Conservation (phyloP, 2,329 filamentous ascomycete species). For the Daldinia sp. region DNA sequence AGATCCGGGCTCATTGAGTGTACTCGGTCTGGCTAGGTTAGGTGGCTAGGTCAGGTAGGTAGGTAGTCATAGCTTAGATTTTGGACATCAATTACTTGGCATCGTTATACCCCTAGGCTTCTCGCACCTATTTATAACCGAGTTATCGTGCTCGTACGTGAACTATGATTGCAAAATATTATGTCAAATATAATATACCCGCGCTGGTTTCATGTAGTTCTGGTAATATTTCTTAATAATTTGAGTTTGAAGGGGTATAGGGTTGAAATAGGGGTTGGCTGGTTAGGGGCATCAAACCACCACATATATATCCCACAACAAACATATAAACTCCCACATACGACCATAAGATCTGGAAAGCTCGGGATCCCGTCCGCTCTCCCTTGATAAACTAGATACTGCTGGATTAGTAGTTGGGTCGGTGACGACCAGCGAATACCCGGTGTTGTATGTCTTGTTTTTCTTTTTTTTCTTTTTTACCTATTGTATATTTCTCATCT, state of each 20-base stretch:
- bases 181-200: too few species aligned
- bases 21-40: too few species aligned
- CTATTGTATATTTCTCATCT: too few species aligned
- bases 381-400: background rate
- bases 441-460: constrained; percentile 1
- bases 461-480: background rate
- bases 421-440: constrained; percentile 3
- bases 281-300: background rate
- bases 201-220: too few species aligned
- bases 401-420: background rate
- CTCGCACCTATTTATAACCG: too few species aligned
- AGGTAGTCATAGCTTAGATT: too few species aligned
- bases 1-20: too few species aligned
- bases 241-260: background rate
- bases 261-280: background rate
- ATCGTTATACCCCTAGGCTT: too few species aligned
- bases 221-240: background rate
- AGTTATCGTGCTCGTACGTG: too few species aligned
- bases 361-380: constrained; percentile 1
- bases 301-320: background rate
- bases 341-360: background rate
- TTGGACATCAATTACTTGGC: too few species aligned
- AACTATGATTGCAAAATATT: background rate
- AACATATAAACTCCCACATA: background rate
- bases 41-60: too few species aligned